Evolutionary conservation across 75 land plant species (phyloP), one percentile per base, ranked within the genome.

Genomic region (Larix kaempferi): DNA sequence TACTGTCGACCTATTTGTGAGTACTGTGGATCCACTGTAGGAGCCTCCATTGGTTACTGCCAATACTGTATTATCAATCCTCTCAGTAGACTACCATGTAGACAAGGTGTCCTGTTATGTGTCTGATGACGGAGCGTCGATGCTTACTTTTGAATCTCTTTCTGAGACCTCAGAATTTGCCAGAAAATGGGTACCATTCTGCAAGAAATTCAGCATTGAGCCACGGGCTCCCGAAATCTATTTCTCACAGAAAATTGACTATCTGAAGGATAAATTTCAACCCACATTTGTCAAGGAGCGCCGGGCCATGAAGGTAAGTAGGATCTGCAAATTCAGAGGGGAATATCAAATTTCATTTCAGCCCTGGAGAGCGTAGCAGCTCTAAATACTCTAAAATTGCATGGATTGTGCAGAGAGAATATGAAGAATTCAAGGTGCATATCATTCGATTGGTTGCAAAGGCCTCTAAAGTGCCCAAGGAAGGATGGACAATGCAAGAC

Each of bases 401-500:
- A 49, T 49, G 54, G 54, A 10, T 37, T 49, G 76, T 80, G 69
- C 89, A 93, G 95, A 89, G 95, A 76, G 95, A 93, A 75, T 93
- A 93, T 75, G 95, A 93, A 74, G 95, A 93, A 71, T 93, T 93
- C 77, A 93, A 93, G 76, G 94, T 93, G 3, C 83, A 91, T 52
- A 81, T 93, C 22, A 93, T 91, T 81, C 87, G 93, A 21, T 55
- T 89, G 73, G 95, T 93, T 29, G 95, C 95, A 5, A 93, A 91
- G 58, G 91, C 95, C 59, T 64, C 56, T 73, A 93, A 93, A 74
- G 93, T 90, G 52, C 99, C 99, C 11, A 76, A 86, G 37, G 99
- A 93, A 67, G 99, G 99, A 8, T 98, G 99, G 99, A 95, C 94
- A 41, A 95, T 98, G 99, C 93, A 95, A 74, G 99, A 98, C 81